These are phyloP conservation scores for Phytophthora pinifolia DNA, from an alignment of 352 stramenopile genomes.

Conservation along the genomic window DNA sequence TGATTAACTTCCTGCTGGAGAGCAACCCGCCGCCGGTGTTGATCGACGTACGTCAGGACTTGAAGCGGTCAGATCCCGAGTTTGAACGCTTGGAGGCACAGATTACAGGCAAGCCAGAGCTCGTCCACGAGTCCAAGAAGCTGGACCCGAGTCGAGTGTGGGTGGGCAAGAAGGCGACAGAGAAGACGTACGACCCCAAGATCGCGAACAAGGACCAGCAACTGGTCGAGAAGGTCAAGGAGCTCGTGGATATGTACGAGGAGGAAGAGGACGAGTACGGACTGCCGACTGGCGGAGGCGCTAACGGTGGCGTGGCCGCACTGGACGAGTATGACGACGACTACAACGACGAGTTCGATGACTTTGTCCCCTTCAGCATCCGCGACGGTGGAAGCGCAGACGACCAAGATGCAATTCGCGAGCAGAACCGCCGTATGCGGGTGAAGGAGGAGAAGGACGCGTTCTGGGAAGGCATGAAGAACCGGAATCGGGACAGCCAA, in stretches of 20 bases:
- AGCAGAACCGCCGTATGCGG: conserved; percentile 53
- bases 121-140: conserved; percentile 32
- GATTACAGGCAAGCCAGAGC: conserved; percentile 25
- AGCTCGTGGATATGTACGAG: conserved; percentile 52
- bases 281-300: conserved; percentile 7
- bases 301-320: conserved; percentile 23
- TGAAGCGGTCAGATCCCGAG: conserved; percentile 33
- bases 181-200: conserved; percentile 64
- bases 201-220: conserved; percentile 45
- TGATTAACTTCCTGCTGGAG: conserved; percentile 66
- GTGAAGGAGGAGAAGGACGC: conserved; percentile 61
- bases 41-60: conserved; percentile 29
- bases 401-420: conserved; percentile 53
- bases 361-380: conserved; percentile 71
- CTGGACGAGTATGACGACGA: conserved; percentile 80
- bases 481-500: conserved; percentile 43
- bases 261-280: conserved; percentile 45
- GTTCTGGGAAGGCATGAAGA: conserved; percentile 75
- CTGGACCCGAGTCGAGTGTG: conserved; percentile 51
- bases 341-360: conserved; percentile 87
- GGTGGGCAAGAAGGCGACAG: conserved; percentile 64
- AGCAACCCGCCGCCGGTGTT: conserved; percentile 42
- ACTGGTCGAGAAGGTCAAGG: conserved; percentile 54
- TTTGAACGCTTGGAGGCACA: conserved; percentile 32
- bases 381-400: conserved; percentile 44